Evolutionary conservation across 768 basidiomycete genomes (phyloP).

Genomic region (Kwoniella sp.): DNA sequence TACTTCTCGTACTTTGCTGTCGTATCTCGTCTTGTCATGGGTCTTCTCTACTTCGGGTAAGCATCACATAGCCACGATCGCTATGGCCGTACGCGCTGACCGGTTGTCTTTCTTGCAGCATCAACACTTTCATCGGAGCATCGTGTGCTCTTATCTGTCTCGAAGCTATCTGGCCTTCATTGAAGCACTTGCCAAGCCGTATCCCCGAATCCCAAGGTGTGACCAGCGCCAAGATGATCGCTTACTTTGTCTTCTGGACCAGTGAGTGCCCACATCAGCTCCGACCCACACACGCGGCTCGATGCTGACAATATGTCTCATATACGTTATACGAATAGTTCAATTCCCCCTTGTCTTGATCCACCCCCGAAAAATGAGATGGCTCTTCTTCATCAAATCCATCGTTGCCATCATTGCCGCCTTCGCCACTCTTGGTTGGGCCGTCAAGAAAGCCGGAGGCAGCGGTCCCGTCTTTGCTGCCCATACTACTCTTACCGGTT

Average conservation of each 20-base stretch:
- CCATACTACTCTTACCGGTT: slow-evolving; percentile 62
- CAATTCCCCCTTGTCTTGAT: slow-evolving; percentile 50
- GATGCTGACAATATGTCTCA: neutral
- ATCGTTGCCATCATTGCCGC: slow-evolving; percentile 68
- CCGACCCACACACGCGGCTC: neutral
- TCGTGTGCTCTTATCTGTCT: slow-evolving; percentile 53
- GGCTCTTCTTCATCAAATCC: slow-evolving; percentile 71
- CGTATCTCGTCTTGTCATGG: slow-evolving; percentile 70
- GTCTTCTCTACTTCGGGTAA: slow-evolving; percentile 70
- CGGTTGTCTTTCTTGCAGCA: slow-evolving; percentile 22
- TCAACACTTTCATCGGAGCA: slow-evolving; percentile 52
- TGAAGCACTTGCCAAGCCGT: slow-evolving; percentile 34
- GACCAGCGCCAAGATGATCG: slow-evolving; percentile 45
- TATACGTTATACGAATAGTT: slow-evolving; percentile 11
- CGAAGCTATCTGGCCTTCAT: slow-evolving; percentile 53
- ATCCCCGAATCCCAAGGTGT: slow-evolving; percentile 43
- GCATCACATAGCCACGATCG: neutral
- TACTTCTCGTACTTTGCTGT: slow-evolving; percentile 87
- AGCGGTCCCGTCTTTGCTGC: slow-evolving; percentile 64
- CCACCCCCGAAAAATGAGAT: slow-evolving; percentile 74
- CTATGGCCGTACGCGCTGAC: neutral
- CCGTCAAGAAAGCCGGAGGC: slow-evolving; percentile 63
- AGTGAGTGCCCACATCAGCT: slow-evolving; percentile 28
- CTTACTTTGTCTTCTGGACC: slow-evolving; percentile 52
- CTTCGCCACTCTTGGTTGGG: slow-evolving; percentile 77